Evolutionary conservation across 1,284 basidiomycete genomes (phyloP), one percentile per base, ranked within the genome.

Genomic region (Anthracocystis panici-leucophaei): DNA sequence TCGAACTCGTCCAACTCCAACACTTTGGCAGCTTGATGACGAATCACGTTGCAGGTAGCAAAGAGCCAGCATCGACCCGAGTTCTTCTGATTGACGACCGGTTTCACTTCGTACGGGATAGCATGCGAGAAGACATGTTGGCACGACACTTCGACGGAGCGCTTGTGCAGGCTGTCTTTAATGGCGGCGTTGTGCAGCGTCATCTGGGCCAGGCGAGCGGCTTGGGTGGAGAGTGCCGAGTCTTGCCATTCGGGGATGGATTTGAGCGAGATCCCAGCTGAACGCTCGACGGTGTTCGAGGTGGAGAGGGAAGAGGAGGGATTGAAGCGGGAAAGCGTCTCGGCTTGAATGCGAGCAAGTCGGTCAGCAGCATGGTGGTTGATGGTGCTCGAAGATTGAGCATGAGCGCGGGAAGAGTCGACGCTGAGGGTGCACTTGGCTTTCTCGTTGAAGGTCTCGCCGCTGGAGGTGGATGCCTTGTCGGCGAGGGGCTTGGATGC

Each of bases 1-100:
- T 97, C 90, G 86, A 97, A 95, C 52, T 94, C 92, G 56, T 89
- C 90, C 42, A 98, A 87, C 81, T 92, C 92, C 77, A 96, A 89
- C 83, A 91, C 91, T 87, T 92, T 92, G 89, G 93, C 92, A 64
- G 95, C 88, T 56, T 91, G 90, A 86, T 93, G 92, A 33, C 95
- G 89, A 70, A 95, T 88, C 21, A 95, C 90, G 84, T 96, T 95
- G 72, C 85, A 86, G 79, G 78, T 71, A 9, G 82, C 72, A 50
- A 77, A 68, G 38, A 78, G 54, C 81, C 79, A 68, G 60, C 68
- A 69, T 1, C 80, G 65, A 14, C 80, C 80, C 0, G 67, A 72
- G 56, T 88, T 90, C 86, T 91, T 92, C 89, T 97, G 95, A 87
- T 93, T 91, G 35, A 93, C 94, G 62, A 96, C 88, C 1, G 93